Evolutionary conservation across 2,329 filamentous ascomycete species (phyloP).

Genomic region (Fusarium sp.): DNA sequence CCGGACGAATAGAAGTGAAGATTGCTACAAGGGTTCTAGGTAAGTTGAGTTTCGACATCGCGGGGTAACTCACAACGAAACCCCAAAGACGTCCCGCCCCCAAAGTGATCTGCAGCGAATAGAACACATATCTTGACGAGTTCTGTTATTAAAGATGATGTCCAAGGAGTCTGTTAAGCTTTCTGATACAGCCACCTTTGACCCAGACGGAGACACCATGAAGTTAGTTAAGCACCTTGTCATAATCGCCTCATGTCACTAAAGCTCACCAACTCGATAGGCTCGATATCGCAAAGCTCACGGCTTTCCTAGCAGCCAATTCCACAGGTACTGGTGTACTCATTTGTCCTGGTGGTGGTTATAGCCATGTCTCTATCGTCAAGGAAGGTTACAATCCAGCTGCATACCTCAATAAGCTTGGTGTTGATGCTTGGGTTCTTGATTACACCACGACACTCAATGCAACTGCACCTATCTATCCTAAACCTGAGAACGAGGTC

Average conservation of each 20-base stretch:
- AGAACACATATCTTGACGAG: not conserved
- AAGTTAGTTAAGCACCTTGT: not conserved
- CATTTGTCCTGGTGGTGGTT: conserved; percentile 9
- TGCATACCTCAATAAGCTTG: conserved; percentile 8
- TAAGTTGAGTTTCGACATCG: not conserved
- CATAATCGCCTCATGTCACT: not conserved
- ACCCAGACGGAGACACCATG: not conserved
- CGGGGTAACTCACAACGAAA: not conserved
- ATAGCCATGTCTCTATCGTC: conserved; percentile 2
- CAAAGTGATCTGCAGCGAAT: not conserved
- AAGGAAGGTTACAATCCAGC: conserved; percentile 17
- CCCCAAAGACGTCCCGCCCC: not conserved
- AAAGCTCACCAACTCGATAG: not conserved
- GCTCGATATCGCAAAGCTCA: not conserved
- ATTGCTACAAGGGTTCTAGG: not conserved
- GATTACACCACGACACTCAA: conserved; percentile 11
- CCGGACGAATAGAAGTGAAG: not conserved
- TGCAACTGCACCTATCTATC: conserved; percentile 13
- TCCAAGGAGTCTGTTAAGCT: not conserved
- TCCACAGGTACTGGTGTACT: conserved; percentile 8
- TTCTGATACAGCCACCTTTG: rapidly evolving
- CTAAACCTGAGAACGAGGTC: conserved; percentile 6
- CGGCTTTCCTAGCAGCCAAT: not conserved
- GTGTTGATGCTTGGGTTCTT: conserved; percentile 19
- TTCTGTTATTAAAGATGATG: not conserved